Percentiles rank a stretch among this genome's conserved stretches.
phyloP scores from a whole-genome alignment of 2,329 filamentous ascomycete genomes.

The Beauveria sp. region DNA sequence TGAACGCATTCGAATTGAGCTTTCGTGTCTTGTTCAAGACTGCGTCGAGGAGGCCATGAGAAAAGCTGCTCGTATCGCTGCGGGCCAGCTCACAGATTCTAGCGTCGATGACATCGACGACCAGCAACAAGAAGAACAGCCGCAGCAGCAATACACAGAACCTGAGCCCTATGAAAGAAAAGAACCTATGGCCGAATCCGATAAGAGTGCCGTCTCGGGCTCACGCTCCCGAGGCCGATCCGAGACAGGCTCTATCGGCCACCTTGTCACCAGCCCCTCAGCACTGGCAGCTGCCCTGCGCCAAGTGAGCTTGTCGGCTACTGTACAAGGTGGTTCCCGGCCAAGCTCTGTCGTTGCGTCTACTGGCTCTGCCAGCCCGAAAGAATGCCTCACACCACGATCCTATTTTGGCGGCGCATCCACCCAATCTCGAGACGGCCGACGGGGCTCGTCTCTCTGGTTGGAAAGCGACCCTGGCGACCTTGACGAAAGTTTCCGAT shows the following conservation, averaged over 20 bases:
- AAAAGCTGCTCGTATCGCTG: slow-evolving; percentile 82
- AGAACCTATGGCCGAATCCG: slow-evolving; percentile 26
- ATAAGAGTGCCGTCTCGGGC: slow-evolving; percentile 12
- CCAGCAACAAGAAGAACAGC: background rate
- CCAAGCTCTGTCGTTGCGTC: slow-evolving; percentile 54
- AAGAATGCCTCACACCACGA: slow-evolving; percentile 82
- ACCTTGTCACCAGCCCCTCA: slow-evolving; percentile 34
- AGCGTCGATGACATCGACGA: slow-evolving; percentile 45
- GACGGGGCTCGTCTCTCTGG: slow-evolving; percentile 64
- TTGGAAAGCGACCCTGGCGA: slow-evolving; percentile 78
- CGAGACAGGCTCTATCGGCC: slow-evolving; percentile 42
- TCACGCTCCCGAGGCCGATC: slow-evolving; percentile 11
- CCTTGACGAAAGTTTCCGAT: slow-evolving; percentile 83
- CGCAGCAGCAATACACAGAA: slow-evolving; percentile 6
- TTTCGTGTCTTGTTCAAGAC: slow-evolving; percentile 85
- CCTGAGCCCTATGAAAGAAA: slow-evolving; percentile 3
- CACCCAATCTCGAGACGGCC: slow-evolving; percentile 54
- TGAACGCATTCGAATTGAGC: slow-evolving; percentile 90
- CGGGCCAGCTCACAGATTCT: slow-evolving; percentile 77
- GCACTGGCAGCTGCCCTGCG: slow-evolving; percentile 48
- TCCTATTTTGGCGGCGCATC: slow-evolving; percentile 61
- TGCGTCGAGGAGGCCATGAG: slow-evolving; percentile 88
- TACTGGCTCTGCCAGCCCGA: slow-evolving; percentile 81
- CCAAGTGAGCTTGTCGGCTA: slow-evolving; percentile 28
- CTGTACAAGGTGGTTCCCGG: slow-evolving; percentile 31